Conservation (phyloP, 169 alveolate species). For the Perkinsus marinus region DNA sequence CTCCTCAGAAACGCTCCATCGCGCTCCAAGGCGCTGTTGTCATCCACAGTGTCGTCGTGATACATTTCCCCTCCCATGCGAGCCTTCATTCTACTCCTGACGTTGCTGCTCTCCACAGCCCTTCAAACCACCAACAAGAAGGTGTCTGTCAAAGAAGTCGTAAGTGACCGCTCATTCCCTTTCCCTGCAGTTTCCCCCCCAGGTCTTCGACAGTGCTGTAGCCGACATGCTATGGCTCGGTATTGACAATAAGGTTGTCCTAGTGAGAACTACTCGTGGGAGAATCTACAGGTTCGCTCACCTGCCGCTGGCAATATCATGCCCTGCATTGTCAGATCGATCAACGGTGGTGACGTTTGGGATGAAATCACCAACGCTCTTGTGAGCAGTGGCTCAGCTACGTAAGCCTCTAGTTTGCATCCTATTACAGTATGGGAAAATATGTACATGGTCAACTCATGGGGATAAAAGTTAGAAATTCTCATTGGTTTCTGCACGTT, state of each 20-base stretch:
- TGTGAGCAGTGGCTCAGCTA: background rate
- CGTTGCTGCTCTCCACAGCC: slow-evolving; percentile 14
- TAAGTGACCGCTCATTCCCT: background rate
- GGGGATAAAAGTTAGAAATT: too few relatives aligned
- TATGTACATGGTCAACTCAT: too few relatives aligned
- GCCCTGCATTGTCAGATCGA: background rate
- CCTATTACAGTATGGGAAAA: too few relatives aligned
- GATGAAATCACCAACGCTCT: background rate
- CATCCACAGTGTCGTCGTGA: too few relatives aligned
- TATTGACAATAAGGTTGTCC: slow-evolving; percentile 46
- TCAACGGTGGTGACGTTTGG: slow-evolving; percentile 1
- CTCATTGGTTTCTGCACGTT: too few relatives aligned
- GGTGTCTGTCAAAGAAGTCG: slow-evolving; percentile 65
- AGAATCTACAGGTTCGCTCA: slow-evolving; percentile 50
- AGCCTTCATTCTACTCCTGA: background rate
- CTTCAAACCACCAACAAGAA: slow-evolving; percentile 45
- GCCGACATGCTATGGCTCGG: slow-evolving; percentile 70
- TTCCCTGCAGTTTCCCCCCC: background rate
- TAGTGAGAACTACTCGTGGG: slow-evolving; percentile 59
- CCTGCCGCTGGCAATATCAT: slow-evolving; percentile 22
- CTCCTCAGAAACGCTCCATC: too few relatives aligned
- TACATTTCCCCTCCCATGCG: background rate
- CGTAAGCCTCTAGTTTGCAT: background rate
- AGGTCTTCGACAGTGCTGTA: slow-evolving; percentile 51
- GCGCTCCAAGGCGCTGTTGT: too few relatives aligned